Percentiles rank a stretch among this genome's conserved stretches.
Conservation (phyloP, 768 basidiomycete species). For the Mycena filopes region DNA sequence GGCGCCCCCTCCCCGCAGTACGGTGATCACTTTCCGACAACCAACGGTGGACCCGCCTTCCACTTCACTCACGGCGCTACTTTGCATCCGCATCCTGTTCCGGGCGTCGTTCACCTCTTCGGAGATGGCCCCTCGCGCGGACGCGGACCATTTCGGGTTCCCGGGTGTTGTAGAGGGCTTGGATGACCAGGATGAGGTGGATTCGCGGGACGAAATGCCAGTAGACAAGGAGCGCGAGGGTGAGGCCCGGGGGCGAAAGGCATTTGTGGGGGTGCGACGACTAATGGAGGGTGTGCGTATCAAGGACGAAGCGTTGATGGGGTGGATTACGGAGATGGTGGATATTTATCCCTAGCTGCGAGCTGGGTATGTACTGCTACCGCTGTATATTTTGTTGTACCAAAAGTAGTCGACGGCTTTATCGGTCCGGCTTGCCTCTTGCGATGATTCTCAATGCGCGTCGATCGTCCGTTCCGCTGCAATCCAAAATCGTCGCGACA, state of each 20-base stretch:
- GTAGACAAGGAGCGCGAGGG: constrained; percentile 72
- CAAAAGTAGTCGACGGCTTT: too few species aligned
- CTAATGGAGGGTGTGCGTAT: constrained; percentile 74
- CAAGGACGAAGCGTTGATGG: constrained; percentile 68
- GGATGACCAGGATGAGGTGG: constrained; percentile 70
- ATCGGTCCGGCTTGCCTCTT: background rate
- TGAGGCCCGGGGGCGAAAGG: constrained; percentile 74
- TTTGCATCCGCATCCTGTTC: constrained; percentile 87
- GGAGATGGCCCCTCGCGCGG: constrained; percentile 74
- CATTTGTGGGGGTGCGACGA: constrained; percentile 70
- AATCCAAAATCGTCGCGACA: constrained; percentile 58
- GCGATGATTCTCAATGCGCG: constrained; percentile 17
- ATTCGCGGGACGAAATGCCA: constrained; percentile 58
- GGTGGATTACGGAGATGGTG: constrained; percentile 71
- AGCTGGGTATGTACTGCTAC: background rate
- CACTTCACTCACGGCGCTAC: constrained; percentile 80
- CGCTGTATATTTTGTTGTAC: background rate
- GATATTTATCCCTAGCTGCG: too few species aligned
- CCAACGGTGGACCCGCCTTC: constrained; percentile 75
- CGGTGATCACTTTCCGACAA: constrained; percentile 66
- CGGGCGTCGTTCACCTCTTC: constrained; percentile 79
- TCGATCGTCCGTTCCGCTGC: constrained; percentile 36
- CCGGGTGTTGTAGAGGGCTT: constrained; percentile 83
- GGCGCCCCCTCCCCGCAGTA: constrained; percentile 76
- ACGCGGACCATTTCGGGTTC: constrained; percentile 91